Evolutionary conservation across 1,284 basidiomycete species (phyloP), one percentile per base, ranked within the genome.

Genomic region (Irpex sp.): DNA sequence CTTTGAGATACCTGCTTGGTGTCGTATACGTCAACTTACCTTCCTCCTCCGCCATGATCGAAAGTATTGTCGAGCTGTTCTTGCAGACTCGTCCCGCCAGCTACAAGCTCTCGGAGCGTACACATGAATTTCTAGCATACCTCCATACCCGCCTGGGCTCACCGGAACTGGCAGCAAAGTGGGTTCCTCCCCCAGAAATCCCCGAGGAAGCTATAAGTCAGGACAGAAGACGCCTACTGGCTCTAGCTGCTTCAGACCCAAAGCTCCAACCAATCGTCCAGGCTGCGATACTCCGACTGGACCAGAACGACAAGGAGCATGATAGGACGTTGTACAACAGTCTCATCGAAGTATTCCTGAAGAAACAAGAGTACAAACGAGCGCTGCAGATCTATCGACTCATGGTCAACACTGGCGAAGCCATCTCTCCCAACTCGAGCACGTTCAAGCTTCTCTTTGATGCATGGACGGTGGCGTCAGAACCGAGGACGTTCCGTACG

Each of bases 391-490:
- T 84, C 3, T 86, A 85, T 66, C 69, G 69, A 9, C 70, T 85
- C 57, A 69, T 76, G 64, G 62, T 67, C n/a, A 68, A 75, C 37
- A 67, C 76, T 13, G 70, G 71, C 0, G 38, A 61, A 4, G 58
- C 64, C 4, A 62, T 74, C 11, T 69, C 72, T 49, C 85, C 84
- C 3, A 78, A 83, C 55, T 77, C 75, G 4, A 71, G 72, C 65
- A 83, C 81, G 0, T 86, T 79, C 70, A 76, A 76, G 6, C 74
- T 73, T 63, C 69, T 86, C 11, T 83, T 86, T 69, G 77, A 74
- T 21, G 75, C 76, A 5, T 66, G 77, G 11, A 72, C 69, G 56
- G 63, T 70, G 40, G 64, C 73, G 3, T 67, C 69, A 61, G 66
- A 69, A 13, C 67, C 72, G 17, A 75, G 77, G 48, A 61, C 62